phyloP scores from a whole-genome alignment of 441 rosid species.

The Raphanus hybrid region DNA sequence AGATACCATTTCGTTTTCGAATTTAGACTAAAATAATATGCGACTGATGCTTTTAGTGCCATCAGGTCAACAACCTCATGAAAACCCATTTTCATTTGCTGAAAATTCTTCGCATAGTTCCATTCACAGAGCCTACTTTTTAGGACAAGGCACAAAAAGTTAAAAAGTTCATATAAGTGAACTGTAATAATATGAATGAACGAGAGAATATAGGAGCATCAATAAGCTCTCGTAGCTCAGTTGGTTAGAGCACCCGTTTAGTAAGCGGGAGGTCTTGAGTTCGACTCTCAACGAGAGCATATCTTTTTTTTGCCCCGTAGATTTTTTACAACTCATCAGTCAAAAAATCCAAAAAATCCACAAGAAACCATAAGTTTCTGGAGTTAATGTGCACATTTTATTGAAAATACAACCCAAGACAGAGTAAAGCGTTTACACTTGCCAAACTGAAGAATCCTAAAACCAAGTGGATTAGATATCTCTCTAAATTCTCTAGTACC shows the following conservation, averaged over 20 bases:
- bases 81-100: not conserved
- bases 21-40: not conserved
- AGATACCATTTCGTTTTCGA: constrained; percentile 3
- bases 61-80: not conserved
- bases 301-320: not conserved
- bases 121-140: not conserved
- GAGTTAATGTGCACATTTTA: constrained; percentile 1
- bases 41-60: not conserved
- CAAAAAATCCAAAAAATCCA: not conserved
- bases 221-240: constrained; percentile 87
- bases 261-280: constrained; percentile 99
- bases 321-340: not conserved
- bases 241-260: constrained; percentile 99
- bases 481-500: constrained; percentile 25
- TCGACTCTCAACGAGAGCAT: constrained; percentile 82
- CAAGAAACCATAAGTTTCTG: constrained; percentile 9
- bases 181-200: too few species aligned
- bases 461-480: constrained; percentile 29
- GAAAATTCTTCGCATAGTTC: not conserved
- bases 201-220: accelerated
- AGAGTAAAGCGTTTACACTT: constrained; percentile 37
- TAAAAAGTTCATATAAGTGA: too few species aligned
- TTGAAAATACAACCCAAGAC: constrained; percentile 19
- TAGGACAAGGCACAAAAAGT: not conserved
- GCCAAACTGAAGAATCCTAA: constrained; percentile 35